These are phyloP conservation scores for Sporobolomyces pararoseus DNA, from an alignment of 768 basidiomycete genomes.

Conservation along the genomic window DNA sequence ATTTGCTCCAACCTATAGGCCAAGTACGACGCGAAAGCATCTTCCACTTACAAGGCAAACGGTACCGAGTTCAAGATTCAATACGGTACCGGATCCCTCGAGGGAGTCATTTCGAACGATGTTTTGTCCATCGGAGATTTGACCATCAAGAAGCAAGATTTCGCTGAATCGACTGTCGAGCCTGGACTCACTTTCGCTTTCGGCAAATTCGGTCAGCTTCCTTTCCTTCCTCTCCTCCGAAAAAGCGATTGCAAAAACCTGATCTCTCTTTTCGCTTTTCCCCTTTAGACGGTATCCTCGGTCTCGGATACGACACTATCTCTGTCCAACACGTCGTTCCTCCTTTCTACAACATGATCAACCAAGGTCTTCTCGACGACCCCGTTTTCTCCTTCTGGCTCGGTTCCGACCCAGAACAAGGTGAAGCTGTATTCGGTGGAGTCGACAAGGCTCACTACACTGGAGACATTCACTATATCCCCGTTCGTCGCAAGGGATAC, in stretches of 20 bases:
- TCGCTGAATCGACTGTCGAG: slow-evolving; percentile 92
- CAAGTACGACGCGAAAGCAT: slow-evolving; percentile 78
- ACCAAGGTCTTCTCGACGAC: slow-evolving; percentile 71
- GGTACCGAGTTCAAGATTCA: slow-evolving; percentile 83
- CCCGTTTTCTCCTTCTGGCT: slow-evolving; percentile 93
- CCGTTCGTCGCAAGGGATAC: slow-evolving; percentile 84
- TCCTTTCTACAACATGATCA: slow-evolving; percentile 90
- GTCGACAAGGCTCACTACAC: slow-evolving; percentile 71
- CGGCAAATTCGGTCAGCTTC: slow-evolving; percentile 61
- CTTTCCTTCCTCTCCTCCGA: background rate
- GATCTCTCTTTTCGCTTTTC: too few species aligned
- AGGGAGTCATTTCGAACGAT: slow-evolving; percentile 90
- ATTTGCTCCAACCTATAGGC: background rate
- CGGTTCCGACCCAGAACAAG: slow-evolving; percentile 59
- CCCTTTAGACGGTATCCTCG: slow-evolving; percentile 84
- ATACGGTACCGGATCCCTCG: slow-evolving; percentile 94
- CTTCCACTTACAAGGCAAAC: slow-evolving; percentile 83
- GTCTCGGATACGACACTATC: slow-evolving; percentile 91
- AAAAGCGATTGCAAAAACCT: too few species aligned
- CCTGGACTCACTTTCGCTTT: slow-evolving; percentile 94
- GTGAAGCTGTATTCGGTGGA: slow-evolving; percentile 87
- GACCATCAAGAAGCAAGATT: slow-evolving; percentile 68
- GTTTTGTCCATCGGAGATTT: slow-evolving; percentile 76
- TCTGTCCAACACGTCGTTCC: slow-evolving; percentile 87
- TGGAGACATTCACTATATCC: slow-evolving; percentile 79